These are phyloP conservation scores for Candida succiphila DNA, from an alignment of 805 yeast genomes.

Conservation along the genomic window DNA sequence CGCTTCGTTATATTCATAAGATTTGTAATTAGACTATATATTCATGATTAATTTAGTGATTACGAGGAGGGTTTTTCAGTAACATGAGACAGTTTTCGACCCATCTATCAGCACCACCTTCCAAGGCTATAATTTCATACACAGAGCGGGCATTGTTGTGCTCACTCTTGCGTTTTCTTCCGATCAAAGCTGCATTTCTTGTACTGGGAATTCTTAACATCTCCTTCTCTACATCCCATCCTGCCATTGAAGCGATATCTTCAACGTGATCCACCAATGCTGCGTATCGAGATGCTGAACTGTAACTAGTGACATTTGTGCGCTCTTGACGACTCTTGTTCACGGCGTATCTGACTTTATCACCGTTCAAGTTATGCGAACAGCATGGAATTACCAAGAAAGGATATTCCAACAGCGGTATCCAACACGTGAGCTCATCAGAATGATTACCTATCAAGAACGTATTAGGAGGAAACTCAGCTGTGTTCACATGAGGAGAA, in stretches of 20 bases:
- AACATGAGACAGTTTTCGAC: conserved; percentile 68
- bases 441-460: conserved; percentile 92
- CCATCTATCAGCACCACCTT: conserved; percentile 92
- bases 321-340: conserved; percentile 16
- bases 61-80: conserved; percentile 61
- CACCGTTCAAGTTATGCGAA: conserved; percentile 79
- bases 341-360: conserved; percentile 53
- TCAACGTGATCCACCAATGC: conserved; percentile 82
- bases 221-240: conserved; percentile 82
- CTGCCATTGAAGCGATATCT: conserved; percentile 51
- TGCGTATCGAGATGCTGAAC: conserved; percentile 61
- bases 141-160: conserved; percentile 22
- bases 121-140: conserved; percentile 54
- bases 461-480: conserved; percentile 59
- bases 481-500: conserved; percentile 47
- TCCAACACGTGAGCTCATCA: conserved; percentile 93
- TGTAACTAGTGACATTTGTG: conserved; percentile 14
- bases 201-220: conserved; percentile 91
- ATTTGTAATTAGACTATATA: background rate
- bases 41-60: conserved; percentile 35
- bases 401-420: conserved; percentile 79
- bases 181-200: conserved; percentile 83
- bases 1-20: too few relatives aligned
- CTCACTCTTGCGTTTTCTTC: conserved; percentile 27
- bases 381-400: conserved; percentile 94